These are phyloP conservation scores for Pseudogymnoascus sp. DNA, from an alignment of 2,329 filamentous ascomycete species.

Conservation along the genomic window DNA sequence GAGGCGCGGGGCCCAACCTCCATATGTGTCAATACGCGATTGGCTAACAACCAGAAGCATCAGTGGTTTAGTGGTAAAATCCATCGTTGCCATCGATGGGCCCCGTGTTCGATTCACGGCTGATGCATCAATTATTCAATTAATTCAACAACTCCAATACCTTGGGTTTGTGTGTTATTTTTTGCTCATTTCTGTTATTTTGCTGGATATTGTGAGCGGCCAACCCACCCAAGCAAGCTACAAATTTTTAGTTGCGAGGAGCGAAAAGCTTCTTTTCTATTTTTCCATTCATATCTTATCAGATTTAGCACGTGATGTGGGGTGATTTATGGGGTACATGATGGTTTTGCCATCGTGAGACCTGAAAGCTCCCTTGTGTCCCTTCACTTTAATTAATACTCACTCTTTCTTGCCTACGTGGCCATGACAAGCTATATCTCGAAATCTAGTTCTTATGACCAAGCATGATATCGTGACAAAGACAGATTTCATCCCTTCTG, in stretches of 20 bases:
- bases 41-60: background rate
- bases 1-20: no score
- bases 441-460: background rate
- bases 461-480: background rate
- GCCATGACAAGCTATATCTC: background rate
- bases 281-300: background rate
- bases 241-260: background rate
- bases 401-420: background rate
- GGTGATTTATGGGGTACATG: background rate
- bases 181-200: background rate
- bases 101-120: conserved; percentile 7
- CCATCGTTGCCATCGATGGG: conserved; percentile 31
- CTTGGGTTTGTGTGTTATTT: no score
- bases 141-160: background rate
- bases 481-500: background rate
- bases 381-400: background rate
- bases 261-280: background rate
- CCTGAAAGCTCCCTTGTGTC: background rate
- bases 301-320: background rate
- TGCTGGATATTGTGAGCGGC: background rate
- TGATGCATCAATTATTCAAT: background rate
- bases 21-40: no score
- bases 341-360: background rate
- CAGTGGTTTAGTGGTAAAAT: conserved; percentile 33
- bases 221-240: background rate